A percentile compares a stretch with the other conserved stretches of the same genome.
Conservation (phyloP, 768 basidiomycete species). For the Suillus spraguei region DNA sequence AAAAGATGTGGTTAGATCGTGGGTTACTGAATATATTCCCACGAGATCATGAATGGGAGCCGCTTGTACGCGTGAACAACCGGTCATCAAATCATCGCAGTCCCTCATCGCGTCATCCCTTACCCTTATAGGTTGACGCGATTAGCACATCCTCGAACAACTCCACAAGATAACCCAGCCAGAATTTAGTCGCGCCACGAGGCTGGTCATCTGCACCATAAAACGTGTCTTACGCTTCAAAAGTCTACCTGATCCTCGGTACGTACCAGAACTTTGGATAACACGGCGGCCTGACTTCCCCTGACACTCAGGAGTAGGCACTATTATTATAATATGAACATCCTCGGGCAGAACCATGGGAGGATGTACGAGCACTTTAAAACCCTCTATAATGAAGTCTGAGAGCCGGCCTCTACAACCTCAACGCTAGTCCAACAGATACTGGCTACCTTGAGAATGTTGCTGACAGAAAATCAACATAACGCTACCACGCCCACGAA, state of each 20-base stretch:
- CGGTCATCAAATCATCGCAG: neutral
- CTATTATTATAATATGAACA: too few relatives aligned
- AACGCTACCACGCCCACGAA: too few relatives aligned
- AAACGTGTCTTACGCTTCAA: neutral
- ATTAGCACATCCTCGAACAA: conserved; percentile 3
- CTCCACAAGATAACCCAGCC: neutral
- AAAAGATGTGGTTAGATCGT: conserved; percentile 15
- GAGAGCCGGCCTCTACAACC: too few relatives aligned
- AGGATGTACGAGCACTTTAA: too few relatives aligned
- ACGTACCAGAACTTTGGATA: neutral
- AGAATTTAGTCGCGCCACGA: neutral
- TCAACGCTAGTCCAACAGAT: too few relatives aligned
- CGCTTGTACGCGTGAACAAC: neutral
- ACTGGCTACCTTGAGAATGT: too few relatives aligned
- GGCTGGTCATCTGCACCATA: neutral
- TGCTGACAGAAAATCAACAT: too few relatives aligned
- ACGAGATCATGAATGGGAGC: conserved; percentile 1
- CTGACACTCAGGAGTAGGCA: neutral
- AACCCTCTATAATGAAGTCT: too few relatives aligned
- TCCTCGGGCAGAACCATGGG: too few relatives aligned
- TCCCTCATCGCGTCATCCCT: neutral
- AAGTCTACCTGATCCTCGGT: conserved; percentile 4
- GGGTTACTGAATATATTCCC: conserved; percentile 5
- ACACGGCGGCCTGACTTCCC: neutral
- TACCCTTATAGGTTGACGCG: neutral